Evolutionary conservation across 768 basidiomycete species (phyloP).

Genomic region (Cyathus striatus): DNA sequence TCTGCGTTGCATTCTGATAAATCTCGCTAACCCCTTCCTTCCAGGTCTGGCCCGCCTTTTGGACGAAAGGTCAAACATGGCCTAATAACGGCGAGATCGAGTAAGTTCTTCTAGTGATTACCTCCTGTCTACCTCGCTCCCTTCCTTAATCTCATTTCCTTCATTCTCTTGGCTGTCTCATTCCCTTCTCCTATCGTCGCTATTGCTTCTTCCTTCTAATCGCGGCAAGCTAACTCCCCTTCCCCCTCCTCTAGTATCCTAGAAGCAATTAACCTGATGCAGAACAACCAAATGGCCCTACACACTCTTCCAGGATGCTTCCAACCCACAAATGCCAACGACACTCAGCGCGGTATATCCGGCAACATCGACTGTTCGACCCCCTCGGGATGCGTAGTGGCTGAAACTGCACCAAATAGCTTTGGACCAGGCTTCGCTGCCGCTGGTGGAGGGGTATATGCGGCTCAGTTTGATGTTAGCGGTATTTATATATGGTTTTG

Average conservation of each 20-base stretch:
- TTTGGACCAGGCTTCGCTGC: constrained; percentile 43
- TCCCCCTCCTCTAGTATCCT: constrained; percentile 31
- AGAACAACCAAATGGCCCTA: constrained; percentile 51
- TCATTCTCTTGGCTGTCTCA: too few species aligned
- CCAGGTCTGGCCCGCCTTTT: constrained; percentile 42
- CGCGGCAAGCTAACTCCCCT: background rate
- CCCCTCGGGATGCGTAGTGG: constrained; percentile 38
- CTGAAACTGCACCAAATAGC: constrained; percentile 35
- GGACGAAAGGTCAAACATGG: constrained; percentile 40
- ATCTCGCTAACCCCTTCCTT: background rate
- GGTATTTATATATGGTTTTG: constrained; percentile 48
- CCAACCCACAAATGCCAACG: constrained; percentile 20
- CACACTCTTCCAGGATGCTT: constrained; percentile 39
- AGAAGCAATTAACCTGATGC: constrained; percentile 51
- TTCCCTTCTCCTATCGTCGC: too few species aligned
- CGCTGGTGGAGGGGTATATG: constrained; percentile 53
- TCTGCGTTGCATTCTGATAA: background rate
- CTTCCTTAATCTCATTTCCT: too few species aligned
- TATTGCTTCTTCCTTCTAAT: background rate
- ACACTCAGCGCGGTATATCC: constrained; percentile 26
- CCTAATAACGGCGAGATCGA: constrained; percentile 40
- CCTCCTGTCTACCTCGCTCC: too few species aligned
- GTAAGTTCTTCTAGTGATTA: constrained; percentile 13
- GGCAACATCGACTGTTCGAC: constrained; percentile 23
- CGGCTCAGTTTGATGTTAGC: constrained; percentile 59